phyloP scores from a whole-genome alignment of 352 stramenopile genomes.

The Pythium apleroticum region DNA sequence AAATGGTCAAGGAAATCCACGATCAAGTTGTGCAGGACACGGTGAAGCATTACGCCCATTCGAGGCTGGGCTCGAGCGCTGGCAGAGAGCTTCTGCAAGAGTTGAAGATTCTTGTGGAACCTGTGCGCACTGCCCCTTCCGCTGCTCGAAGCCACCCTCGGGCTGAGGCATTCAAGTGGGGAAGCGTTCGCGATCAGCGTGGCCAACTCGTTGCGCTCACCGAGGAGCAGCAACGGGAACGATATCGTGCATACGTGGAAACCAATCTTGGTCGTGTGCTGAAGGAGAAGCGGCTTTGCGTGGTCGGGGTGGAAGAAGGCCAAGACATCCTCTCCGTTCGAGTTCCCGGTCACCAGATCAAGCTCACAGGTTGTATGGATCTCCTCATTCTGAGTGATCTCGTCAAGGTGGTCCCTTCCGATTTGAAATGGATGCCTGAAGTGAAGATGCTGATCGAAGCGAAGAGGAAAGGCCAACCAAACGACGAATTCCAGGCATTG shows the following conservation, averaged over 20 bases:
- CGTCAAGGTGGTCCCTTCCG: constrained; percentile 8
- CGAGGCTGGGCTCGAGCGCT: no score
- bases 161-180: no score
- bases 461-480: constrained; percentile 27
- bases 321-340: constrained; percentile 33
- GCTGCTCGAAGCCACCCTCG: no score
- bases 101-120: no score
- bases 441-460: constrained; percentile 47
- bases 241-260: constrained; percentile 34
- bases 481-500: constrained; percentile 30
- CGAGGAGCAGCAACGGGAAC: no score
- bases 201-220: no score
- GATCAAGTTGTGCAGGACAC: no score
- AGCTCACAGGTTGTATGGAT: constrained; percentile 39
- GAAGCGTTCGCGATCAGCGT: no score
- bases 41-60: no score
- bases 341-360: constrained; percentile 33
- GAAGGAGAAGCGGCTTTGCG: constrained; percentile 34
- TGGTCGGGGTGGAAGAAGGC: constrained; percentile 34
- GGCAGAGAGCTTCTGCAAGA: no score
- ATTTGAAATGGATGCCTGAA: constrained; percentile 27
- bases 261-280: constrained; percentile 38
- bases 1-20: no score
- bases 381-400: constrained; percentile 41
- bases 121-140: no score